Base-by-base conservation (phyloP, 768 basidiomycete genomes). In the Trametes punicea region DNA sequence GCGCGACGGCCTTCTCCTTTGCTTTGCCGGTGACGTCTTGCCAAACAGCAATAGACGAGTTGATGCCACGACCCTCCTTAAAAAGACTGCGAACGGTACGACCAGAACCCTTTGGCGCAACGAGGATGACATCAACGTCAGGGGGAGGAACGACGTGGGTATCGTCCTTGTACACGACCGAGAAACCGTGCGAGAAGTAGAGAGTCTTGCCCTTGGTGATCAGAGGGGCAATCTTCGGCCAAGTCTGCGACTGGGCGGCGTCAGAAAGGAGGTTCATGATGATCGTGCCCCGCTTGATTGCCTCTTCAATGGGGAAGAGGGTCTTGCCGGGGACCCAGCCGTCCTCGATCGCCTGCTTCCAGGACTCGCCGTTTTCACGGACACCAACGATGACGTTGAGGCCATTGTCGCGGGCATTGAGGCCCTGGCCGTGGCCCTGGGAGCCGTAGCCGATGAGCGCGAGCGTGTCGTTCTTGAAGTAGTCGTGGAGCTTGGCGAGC, bases 151-250 rank as follows among this genome's bases (percentile, higher is more conserved):
- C 67, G 64, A 99, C 93, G 54, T 95, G 81, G 63, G 97, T 99
- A 74, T 97, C 93, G 6, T 99, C 84, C 81, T 95, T 93, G 85
- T 88, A 99, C 51, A 99, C 93, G 62, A 98, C 83, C 62, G 96
- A 98, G 88, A 99, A 99, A 68, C 97, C 97, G 73, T 99, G 97
- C 6, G 96, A 93, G 81, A 99, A 99, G 87, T 99, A 99, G 61
- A 99, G 88, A n/a, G 97, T 99, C 83, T 99, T 98, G 77, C 92
- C 97, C 83, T 95, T 93, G 74, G 94, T 98, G 79, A 98, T 95
- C 68, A 98, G 85, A 52, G 97, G 96, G 40, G 84, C 87, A 65
- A 99, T 64, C 50, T 81, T 76, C 34, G 88, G 78, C 97, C 97
- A 99, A 27, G 95, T 98, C 73, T 89, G 83, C 13, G 92, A 94